Conservation (phyloP, 2,329 filamentous ascomycete genomes). For the Hypoxylon sp. region DNA sequence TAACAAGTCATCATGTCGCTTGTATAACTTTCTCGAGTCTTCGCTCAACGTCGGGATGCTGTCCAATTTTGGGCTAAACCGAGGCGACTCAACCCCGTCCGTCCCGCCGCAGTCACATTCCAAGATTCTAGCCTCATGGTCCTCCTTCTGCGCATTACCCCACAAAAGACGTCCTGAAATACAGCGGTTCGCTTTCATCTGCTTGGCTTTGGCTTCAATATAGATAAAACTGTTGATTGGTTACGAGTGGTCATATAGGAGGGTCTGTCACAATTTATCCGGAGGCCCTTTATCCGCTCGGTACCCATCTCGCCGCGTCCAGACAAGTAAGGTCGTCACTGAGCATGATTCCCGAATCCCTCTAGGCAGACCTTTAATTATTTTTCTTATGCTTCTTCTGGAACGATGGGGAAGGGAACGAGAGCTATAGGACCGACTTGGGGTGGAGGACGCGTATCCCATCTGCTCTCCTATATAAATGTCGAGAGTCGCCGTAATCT, state of each 20-base stretch:
- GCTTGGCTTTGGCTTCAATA: conserved; percentile 19
- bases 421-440: conserved; percentile 22
- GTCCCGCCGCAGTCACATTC: neutral
- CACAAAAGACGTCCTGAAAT: conserved; percentile 14
- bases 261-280: conserved; percentile 30
- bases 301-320: conserved; percentile 35
- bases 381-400: conserved; percentile 11
- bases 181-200: conserved; percentile 10
- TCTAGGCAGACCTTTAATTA: conserved; percentile 24
- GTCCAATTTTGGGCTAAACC: neutral
- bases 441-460: conserved; percentile 7
- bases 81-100: neutral
- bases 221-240: conserved; percentile 19
- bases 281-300: conserved; percentile 40
- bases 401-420: conserved; percentile 4
- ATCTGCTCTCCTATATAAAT: conserved; percentile 8
- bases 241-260: neutral
- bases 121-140: conserved; percentile 12
- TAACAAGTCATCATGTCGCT: conserved; percentile 1
- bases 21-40: neutral
- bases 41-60: neutral
- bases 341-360: conserved; percentile 20
- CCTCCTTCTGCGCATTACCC: conserved; percentile 5
- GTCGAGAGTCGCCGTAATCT: conserved; percentile 1
- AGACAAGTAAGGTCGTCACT: conserved; percentile 36